Evolutionary conservation across 2,329 filamentous ascomycete genomes (phyloP), one percentile per base, ranked within the genome.

Genomic region (Trichoderma sp.): DNA sequence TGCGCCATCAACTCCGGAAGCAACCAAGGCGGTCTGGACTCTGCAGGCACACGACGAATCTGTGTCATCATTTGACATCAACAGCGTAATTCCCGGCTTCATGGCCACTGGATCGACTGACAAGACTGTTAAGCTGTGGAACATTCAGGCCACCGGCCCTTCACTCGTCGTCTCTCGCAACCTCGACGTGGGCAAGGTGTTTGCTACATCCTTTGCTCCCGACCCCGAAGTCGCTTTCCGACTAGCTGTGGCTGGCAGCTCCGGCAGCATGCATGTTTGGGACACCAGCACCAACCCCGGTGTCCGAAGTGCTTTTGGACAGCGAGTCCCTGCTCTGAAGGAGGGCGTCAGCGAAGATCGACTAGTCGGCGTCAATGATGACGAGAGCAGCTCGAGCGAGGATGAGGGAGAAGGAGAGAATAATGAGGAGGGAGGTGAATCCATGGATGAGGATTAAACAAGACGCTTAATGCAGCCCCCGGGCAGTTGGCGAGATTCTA

Each of bases 61-160:
- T 3, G 87, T 98, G 56, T 97, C 94, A 10, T 90, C 93, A 0
- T 97, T 99, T 79, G 94, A 97, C 79, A 88, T 98, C 81, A 98
- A 97, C 84, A 86, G 90, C 4, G 84, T 90, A 61, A 93, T 99
- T 70, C 95, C 96, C 1, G 96, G 96, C 55, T 97, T 93, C 85
- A 88, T 99, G 81, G 96, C 89, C 16, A 98, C 96, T 0, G 96
- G 94, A 3, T 97, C 94, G 2, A 94, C 92, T 16, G 96, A 99
- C 84, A 95, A 93, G 84, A 92, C 91, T 6, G 94, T 98, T 75
- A 99, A 99, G 85, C 85, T 99, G 69, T 99, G 96, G 96, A 97
- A 97, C 81, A 89, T 97, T 69, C 87, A 91, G 74, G 81, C 91
- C 14, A 87, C 88, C 52, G 94, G 93, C 2, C 96, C 96, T 1